These are phyloP conservation scores for Eucalyptus marginata DNA, from an alignment of 345 rosid species.

Conservation along the genomic window DNA sequence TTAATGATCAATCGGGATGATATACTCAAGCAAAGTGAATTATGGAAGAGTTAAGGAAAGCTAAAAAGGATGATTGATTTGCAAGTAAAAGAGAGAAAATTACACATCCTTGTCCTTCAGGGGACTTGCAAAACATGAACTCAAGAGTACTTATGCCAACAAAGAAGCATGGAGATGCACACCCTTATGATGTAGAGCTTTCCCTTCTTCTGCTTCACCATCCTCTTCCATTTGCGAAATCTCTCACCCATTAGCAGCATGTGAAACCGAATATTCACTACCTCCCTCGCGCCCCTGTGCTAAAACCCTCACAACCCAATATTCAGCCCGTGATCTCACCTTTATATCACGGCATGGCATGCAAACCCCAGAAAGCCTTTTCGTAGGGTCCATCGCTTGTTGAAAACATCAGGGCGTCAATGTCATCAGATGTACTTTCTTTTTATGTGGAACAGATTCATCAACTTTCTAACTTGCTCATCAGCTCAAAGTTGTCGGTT, in stretches of 20 bases:
- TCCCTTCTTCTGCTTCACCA: constrained; percentile 24
- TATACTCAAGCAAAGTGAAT: not conserved
- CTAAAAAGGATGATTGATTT: not conserved
- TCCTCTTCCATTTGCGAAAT: constrained; percentile 16
- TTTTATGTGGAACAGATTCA: not conserved
- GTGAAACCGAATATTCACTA: not conserved
- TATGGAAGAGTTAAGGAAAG: not conserved
- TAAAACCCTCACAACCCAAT: not conserved
- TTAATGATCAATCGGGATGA: not conserved
- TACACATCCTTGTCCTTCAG: not conserved
- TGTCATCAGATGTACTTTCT: not conserved
- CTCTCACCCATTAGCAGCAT: not conserved
- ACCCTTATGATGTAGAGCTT: constrained; percentile 15
- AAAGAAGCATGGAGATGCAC: constrained; percentile 23
- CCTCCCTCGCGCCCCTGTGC: not conserved
- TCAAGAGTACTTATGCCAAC: constrained; percentile 20
- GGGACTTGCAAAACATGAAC: not conserved
- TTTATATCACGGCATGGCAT: not conserved
- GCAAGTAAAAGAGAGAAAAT: not conserved
- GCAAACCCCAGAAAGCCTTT: not conserved
- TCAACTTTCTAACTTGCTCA: not conserved
- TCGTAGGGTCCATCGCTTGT: not conserved
- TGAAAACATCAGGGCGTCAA: not conserved
- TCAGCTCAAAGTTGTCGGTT: not conserved
- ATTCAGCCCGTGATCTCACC: not conserved